Percentiles rank a stretch among this genome's conserved stretches.
Evolutionary conservation across 257 asterid genomes (phyloP).

Genomic region (Solanum lycopersicoides): DNA sequence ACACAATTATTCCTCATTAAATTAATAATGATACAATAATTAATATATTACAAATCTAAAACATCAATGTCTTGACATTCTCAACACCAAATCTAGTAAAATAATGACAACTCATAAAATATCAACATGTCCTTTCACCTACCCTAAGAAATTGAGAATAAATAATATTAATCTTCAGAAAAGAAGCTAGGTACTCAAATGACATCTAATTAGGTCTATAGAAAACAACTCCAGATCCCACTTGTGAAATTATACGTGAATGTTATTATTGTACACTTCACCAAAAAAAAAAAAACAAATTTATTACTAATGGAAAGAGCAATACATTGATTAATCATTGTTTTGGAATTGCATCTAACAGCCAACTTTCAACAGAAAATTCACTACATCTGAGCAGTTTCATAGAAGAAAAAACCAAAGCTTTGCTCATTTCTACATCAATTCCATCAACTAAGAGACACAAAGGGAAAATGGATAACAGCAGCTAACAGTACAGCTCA

Average conservation of each 20-base stretch:
- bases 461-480: background rate
- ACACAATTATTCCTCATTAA: background rate
- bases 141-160: background rate
- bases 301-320: background rate
- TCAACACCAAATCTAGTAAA: background rate
- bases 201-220: background rate
- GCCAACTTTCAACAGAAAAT: background rate
- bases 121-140: background rate
- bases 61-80: background rate
- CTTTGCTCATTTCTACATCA: background rate
- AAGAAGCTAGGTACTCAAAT: background rate
- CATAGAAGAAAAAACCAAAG: background rate
- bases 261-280: background rate
- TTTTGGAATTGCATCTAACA: background rate
- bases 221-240: background rate
- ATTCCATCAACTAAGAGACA: background rate
- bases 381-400: background rate
- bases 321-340: background rate
- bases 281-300: background rate
- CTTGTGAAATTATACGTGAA: background rate
- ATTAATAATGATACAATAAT: background rate
- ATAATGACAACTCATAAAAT: background rate
- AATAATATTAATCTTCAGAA: background rate
- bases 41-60: background rate
- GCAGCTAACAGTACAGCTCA: conserved; percentile 4